Base-by-base conservation (phyloP, 495 filamentous ascomycete species). In the Aspergillus incahuasiensis region DNA sequence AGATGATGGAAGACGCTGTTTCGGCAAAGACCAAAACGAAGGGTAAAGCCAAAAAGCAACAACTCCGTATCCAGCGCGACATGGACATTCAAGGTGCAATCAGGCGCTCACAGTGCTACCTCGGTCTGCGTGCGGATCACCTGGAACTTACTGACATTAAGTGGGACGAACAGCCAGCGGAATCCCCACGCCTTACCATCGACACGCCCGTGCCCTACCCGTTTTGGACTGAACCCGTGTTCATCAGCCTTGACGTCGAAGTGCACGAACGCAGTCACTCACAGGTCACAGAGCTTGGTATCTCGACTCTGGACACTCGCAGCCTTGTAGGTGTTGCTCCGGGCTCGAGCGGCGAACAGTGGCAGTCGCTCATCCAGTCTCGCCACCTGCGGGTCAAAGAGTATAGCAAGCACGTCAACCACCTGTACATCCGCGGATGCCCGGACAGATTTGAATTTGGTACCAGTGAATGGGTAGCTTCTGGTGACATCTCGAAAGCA, bases 231-330 rank as follows among this genome's bases (percentile, higher is more conserved):
- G 74, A 78, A 35, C 81, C 86, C 1, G 72, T 95, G 20, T 90
- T 98, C 61, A 73, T 96, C 53, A 83, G 79, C 57, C 71, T 96
- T 42, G 92, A 98, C 63, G 65, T 91, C 28, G 94, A 98, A 67
- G 82, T 84, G 7, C 92, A 84, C 57, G 92, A 97, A 69, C 64
- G 67, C 22, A 71, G 82, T 50, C 74, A 78, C 4, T 69, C 73
- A 43, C 62, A 78, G 1, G 73, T 97, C 56, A 95, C 91, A 4
- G 94, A 98, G 66, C 77, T 98, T 50, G 94, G 94, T 32, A 77
- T 98, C 45, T 85, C 90, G 8, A 83, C 80, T 9, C 81, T 98
- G 19, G 94, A 98, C 69, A 90, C 87, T 3, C 58, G 69, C 9
- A 80, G 87, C 54, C 70, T 80, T 30, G 58, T 60, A 16, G 66